Evolutionary conservation across 2,329 filamentous ascomycete species (phyloP).

Genomic region (Cercospora citrullina): DNA sequence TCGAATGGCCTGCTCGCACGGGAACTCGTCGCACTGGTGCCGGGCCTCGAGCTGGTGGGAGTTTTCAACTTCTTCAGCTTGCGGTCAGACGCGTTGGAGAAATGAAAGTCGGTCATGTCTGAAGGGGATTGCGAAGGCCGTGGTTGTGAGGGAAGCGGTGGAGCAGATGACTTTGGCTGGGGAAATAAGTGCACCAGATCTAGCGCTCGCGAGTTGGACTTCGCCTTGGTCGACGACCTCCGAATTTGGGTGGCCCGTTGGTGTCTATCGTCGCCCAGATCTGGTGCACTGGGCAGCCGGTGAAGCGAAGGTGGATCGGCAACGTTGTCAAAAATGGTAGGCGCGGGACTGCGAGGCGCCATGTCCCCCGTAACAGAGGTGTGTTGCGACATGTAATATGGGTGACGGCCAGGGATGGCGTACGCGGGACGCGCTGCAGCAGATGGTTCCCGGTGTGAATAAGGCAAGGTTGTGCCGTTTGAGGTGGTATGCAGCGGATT

Average conservation of each 20-base stretch:
- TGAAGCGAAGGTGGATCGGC: conserved; percentile 24
- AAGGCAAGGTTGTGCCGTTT: conserved; percentile 19
- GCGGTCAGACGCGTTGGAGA: conserved; percentile 7
- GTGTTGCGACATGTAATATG: conserved; percentile 47
- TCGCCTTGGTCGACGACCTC: conserved; percentile 14
- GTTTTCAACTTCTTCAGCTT: conserved; percentile 10
- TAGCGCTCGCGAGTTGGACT: conserved; percentile 29
- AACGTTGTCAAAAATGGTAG: conserved; percentile 28
- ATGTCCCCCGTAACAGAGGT: conserved; percentile 48
- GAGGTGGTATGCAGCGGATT: conserved; percentile 14
- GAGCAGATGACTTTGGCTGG: conserved; percentile 28
- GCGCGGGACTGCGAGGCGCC: conserved; percentile 43
- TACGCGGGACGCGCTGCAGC: conserved; percentile 46
- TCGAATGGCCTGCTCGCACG: conserved; percentile 29
- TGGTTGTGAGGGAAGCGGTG: conserved; percentile 41
- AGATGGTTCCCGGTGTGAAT: conserved; percentile 36
- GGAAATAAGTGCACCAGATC: conserved; percentile 48
- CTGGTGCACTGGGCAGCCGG: conserved; percentile 14
- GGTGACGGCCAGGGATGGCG: conserved; percentile 45
- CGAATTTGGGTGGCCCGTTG: conserved; percentile 21
- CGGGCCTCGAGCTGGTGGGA: conserved; percentile 9
- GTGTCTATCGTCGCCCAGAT: conserved; percentile 6
- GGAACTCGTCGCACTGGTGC: conserved; percentile 15
- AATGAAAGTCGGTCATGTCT: conserved; percentile 39
- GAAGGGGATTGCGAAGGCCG: conserved; percentile 45